phyloP scores from a whole-genome alignment of 73 alveolate species.

The Tetrahymena elliotti region DNA sequence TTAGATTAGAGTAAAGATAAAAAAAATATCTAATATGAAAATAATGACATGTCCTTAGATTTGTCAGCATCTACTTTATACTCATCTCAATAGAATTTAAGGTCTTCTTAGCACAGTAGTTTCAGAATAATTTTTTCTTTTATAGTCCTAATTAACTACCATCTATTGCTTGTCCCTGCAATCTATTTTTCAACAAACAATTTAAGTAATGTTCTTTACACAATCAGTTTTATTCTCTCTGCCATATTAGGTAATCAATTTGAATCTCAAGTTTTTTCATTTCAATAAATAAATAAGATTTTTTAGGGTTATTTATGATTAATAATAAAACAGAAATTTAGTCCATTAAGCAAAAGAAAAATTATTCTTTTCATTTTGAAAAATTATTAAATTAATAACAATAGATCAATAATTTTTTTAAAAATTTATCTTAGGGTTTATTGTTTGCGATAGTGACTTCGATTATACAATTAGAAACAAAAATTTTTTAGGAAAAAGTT shows the following conservation, averaged over 20 bases:
- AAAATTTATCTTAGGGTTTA: not conserved
- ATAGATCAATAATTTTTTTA: too few relatives aligned
- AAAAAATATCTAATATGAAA: too few relatives aligned
- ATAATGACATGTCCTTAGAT: not conserved
- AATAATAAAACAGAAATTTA: too few relatives aligned
- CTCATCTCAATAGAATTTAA: not conserved
- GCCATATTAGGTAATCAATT: not conserved
- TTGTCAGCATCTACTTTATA: not conserved
- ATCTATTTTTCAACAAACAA: not conserved
- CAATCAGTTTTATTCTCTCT: not conserved
- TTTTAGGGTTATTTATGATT: not conserved
- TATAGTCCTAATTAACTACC: not conserved
- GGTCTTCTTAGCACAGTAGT: not conserved
- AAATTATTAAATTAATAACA: too few relatives aligned
- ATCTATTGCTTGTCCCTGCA: not conserved
- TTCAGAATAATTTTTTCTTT: not conserved
- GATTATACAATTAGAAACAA: not conserved
- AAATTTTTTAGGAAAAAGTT: not conserved
- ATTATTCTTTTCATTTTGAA: too few relatives aligned
- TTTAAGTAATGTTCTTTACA: not conserved
- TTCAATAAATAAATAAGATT: too few relatives aligned
- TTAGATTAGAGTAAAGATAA: not conserved
- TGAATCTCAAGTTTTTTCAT: not conserved
- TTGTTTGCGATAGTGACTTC: not conserved
- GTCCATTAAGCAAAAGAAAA: too few relatives aligned